Conservation (phyloP, 2,329 filamentous ascomycete genomes). For the Chaetomium globosum region DNA sequence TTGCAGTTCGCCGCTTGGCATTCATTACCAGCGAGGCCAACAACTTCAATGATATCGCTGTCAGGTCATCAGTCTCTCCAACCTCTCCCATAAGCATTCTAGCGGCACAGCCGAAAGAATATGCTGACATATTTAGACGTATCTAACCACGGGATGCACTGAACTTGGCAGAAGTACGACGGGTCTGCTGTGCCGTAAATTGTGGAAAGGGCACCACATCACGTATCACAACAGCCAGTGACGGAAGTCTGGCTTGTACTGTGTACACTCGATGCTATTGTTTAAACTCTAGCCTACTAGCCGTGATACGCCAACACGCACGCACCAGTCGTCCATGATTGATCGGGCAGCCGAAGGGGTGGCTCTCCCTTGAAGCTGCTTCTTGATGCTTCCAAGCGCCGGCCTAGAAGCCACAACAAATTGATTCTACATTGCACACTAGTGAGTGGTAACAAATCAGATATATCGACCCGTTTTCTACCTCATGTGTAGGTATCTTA, state of each 20-base stretch:
- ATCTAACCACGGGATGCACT: neutral
- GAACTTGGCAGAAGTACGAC: neutral
- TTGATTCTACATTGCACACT: neutral
- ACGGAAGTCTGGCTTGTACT: neutral
- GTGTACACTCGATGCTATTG: neutral
- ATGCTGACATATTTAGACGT: neutral
- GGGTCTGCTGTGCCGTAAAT: neutral
- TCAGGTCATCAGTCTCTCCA: neutral
- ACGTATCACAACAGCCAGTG: neutral
- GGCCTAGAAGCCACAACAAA: neutral
- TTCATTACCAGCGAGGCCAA: neutral
- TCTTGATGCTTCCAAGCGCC: neutral
- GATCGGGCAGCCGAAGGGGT: neutral
- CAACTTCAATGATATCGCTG: neutral
- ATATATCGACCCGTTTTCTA: neutral
- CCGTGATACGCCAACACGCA: neutral
- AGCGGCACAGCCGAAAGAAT: conserved; percentile 1
- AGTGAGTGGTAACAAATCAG: neutral
- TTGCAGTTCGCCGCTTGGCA: neutral
- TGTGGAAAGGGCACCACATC: neutral
- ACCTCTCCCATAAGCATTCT: neutral
- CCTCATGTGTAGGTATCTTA: neutral
- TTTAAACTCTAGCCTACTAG: neutral
- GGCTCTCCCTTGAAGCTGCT: neutral
- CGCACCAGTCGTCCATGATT: neutral